These are phyloP conservation scores for Suhomyces bribrorum DNA, from an alignment of 1,139 yeast genomes.

Conservation along the genomic window DNA sequence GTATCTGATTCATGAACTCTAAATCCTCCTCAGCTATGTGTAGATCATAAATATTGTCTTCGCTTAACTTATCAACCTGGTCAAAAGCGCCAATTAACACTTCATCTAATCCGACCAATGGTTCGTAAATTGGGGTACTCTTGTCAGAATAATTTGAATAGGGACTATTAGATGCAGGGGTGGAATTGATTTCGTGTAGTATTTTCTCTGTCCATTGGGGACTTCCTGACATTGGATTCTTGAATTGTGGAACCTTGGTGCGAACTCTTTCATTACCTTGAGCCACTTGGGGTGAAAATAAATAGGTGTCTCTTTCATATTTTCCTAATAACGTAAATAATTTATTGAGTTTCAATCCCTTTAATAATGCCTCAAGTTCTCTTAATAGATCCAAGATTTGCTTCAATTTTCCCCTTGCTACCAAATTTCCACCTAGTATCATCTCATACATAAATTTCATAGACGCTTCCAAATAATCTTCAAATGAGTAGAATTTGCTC, in stretches of 20 bases:
- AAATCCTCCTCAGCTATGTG: slow-evolving; percentile 20
- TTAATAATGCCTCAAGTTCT: slow-evolving; percentile 13
- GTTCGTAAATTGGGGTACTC: background rate
- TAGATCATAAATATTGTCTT: slow-evolving; percentile 1
- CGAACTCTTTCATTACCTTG: too few species aligned
- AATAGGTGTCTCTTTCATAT: slow-evolving; percentile 2
- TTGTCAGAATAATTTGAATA: background rate
- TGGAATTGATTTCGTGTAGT: background rate
- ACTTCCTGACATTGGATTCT: background rate
- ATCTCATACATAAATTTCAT: slow-evolving; percentile 25
- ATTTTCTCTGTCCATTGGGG: background rate
- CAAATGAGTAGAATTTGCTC: slow-evolving; percentile 16
- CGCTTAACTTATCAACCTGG: background rate
- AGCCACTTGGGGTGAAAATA: too few species aligned
- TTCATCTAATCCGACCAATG: background rate
- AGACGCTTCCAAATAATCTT: slow-evolving; percentile 23
- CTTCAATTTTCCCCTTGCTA: slow-evolving; percentile 27
- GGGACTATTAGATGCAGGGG: background rate
- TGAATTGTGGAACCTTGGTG: too few species aligned
- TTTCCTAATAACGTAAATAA: slow-evolving; percentile 4
- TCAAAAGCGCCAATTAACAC: background rate
- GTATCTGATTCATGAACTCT: slow-evolving; percentile 18
- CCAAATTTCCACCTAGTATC: slow-evolving; percentile 25
- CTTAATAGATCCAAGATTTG: slow-evolving; percentile 22
- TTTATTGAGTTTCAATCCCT: slow-evolving; percentile 5